phyloP scores from a whole-genome alignment of 345 rosid genomes.

The Aethionema arabicum region DNA sequence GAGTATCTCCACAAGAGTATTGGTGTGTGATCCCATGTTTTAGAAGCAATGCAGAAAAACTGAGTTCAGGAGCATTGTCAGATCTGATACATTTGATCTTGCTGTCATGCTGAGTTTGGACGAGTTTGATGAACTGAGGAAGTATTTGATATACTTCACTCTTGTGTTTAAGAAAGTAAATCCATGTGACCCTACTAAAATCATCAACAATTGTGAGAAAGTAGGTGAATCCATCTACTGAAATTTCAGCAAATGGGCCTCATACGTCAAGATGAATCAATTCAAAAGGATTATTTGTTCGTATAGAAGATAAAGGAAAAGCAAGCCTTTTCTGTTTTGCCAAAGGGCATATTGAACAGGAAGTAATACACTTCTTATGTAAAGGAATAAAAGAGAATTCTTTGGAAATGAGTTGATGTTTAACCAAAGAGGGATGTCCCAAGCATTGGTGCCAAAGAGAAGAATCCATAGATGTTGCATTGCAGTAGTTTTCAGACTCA shows the following conservation, averaged over 20 bases:
- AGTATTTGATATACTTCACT: not conserved
- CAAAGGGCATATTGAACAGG: too few species aligned
- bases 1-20: too few species aligned
- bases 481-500: not conserved
- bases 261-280: not conserved
- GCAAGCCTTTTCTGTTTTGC: too few species aligned
- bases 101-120: not conserved
- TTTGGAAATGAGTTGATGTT: too few species aligned
- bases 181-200: not conserved
- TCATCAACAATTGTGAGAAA: slow-evolving; percentile 1
- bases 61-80: too few species aligned
- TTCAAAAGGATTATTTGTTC: too few species aligned
- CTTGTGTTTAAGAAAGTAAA: not conserved
- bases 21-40: too few species aligned
- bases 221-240: not conserved
- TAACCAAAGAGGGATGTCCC: too few species aligned
- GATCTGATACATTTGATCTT: not conserved
- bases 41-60: too few species aligned
- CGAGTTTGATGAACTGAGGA: not conserved
- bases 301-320: not conserved
- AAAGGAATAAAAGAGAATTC: too few species aligned
- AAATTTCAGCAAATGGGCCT: not conserved
- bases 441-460: too few species aligned
- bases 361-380: too few species aligned
- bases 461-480: not conserved